phyloP scores from a whole-genome alignment of 306 rosid species.

The Canavalia ensiformis region DNA sequence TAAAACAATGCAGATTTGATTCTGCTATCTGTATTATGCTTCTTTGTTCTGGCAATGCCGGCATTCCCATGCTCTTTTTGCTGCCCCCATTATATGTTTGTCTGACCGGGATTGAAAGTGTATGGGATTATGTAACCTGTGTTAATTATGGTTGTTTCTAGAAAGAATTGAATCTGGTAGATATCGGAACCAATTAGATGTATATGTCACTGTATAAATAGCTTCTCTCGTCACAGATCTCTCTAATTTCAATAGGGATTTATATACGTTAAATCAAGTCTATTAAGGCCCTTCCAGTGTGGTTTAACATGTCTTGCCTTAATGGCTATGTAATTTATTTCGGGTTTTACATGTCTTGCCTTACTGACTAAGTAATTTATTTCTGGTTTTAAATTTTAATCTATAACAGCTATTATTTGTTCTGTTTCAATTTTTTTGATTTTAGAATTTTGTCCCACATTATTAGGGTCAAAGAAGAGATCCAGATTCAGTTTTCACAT shows the following conservation, averaged over 20 bases:
- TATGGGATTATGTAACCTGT: not conserved
- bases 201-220: too few species aligned
- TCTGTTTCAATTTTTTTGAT: constrained; percentile 27
- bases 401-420: not conserved
- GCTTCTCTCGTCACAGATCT: too few species aligned
- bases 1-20: not conserved
- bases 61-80: not conserved
- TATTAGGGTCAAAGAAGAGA: constrained; percentile 86
- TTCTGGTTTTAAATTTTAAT: not conserved
- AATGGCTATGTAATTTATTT: not conserved
- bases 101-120: not conserved
- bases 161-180: too few species aligned
- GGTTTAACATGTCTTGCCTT: constrained; percentile 29
- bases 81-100: not conserved
- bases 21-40: too few species aligned
- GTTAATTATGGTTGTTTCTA: too few species aligned
- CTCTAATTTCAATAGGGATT: too few species aligned
- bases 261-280: not conserved
- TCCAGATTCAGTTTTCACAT: constrained; percentile 88
- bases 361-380: not conserved
- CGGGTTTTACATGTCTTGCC: not conserved
- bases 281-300: not conserved
- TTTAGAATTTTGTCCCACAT: constrained; percentile 39
- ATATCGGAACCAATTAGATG: too few species aligned
- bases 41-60: constrained; percentile 11